Conservation (phyloP, 2,329 filamentous ascomycete species). For the Aspergillus oerlinghausenensis region DNA sequence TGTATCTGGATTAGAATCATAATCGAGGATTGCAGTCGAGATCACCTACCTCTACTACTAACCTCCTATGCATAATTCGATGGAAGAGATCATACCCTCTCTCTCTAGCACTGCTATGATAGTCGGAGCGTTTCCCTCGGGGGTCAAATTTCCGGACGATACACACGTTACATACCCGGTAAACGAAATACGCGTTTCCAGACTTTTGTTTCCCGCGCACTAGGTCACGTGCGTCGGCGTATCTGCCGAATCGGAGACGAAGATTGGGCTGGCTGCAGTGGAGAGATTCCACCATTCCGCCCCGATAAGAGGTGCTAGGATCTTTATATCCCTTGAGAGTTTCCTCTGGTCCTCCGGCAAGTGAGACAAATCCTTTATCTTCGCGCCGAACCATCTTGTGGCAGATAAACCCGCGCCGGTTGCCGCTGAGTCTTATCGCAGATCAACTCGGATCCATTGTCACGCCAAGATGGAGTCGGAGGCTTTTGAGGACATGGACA, state of each 20-base stretch:
- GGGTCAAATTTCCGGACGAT: slow-evolving; percentile 10
- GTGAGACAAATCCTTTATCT: background rate
- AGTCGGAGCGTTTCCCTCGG: slow-evolving; percentile 13
- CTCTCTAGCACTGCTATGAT: slow-evolving; percentile 11
- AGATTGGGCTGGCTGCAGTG: background rate
- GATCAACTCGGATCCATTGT: background rate
- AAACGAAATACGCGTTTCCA: slow-evolving; percentile 4
- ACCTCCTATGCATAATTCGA: slow-evolving; percentile 32
- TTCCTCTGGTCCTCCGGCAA: background rate
- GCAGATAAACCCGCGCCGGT: slow-evolving; percentile 1
- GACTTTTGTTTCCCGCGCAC: slow-evolving; percentile 13
- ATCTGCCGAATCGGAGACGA: slow-evolving; percentile 26
- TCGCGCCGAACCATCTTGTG: background rate
- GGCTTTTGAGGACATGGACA: slow-evolving; percentile 33
- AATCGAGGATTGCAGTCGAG: background rate
- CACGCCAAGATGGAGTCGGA: slow-evolving; percentile 28
- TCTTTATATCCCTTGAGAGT: background rate
- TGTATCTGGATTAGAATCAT: background rate
- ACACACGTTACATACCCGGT: background rate
- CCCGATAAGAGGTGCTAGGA: slow-evolving; percentile 13
- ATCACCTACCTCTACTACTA: slow-evolving; percentile 27
- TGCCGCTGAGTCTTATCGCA: background rate
- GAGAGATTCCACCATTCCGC: background rate
- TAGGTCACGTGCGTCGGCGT: slow-evolving; percentile 30
- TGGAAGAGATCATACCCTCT: background rate